Evolutionary conservation across 2,329 filamentous ascomycete genomes (phyloP), one percentile per base, ranked within the genome.

Genomic region (Xylaria sp.): DNA sequence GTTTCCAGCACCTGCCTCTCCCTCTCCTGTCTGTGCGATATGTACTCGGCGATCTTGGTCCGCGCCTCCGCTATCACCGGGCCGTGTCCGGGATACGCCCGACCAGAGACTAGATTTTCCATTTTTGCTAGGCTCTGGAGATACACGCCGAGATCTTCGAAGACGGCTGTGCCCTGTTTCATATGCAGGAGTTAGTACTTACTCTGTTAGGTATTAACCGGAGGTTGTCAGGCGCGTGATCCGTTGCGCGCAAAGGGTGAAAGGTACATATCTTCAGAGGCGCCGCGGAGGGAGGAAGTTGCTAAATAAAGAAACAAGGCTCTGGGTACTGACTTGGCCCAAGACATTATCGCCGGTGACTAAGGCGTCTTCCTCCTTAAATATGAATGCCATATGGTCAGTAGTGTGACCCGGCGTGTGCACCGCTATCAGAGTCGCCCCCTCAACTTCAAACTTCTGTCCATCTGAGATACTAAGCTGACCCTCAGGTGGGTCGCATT

Each of bases 261-360:
- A 13, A 13, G 9, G 11, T 13, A 34, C 29, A 34, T 34, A 34
- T 11, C 29, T 34, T 13, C 9, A 34, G 29, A 34, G 29, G 4
- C 29, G 3, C 9, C 16, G 29, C 16, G 8, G 11, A 7, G 9
- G 29, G 29, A 34, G 29, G 11, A 34, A 13, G 16, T 34, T 34
- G 24, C 24, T 26, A 5, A 34, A 34, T 7, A 13, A 3, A 34
- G 29, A 13, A 34, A 7, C 16, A 34, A 7, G 29, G 16, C 29
- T 34, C 29, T 13, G 29, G 29, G 11, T 7, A 2, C 90, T 95
- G 11, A 91, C 91, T 56, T 96, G 90, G 1, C 92, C 92, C 1
- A 96, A 79, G 1, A 96, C 88, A 68, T 93, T 95, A 72, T 96
- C 92, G 6, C 88, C 92, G 0, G 91, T 95, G 71, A 96, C 94